Percentiles rank a stretch among this genome's conserved stretches.
These are phyloP conservation scores for Neopestalotiopsis clavispora DNA, from an alignment of 2,329 filamentous ascomycete species.

Conservation along the genomic window DNA sequence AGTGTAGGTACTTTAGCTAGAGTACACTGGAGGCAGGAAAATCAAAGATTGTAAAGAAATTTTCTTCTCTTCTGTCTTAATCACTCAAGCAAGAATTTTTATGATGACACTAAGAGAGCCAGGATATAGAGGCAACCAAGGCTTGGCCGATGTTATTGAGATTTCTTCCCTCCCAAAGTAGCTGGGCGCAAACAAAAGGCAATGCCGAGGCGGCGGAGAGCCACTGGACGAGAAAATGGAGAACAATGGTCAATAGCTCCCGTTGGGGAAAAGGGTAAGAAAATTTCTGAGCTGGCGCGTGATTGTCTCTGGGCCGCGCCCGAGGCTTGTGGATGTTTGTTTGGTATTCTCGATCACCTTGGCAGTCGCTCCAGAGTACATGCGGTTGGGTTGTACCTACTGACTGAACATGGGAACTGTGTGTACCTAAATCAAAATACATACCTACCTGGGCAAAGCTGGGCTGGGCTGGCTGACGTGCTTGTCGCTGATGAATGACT, in stretches of 20 bases:
- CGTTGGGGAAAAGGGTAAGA: not conserved
- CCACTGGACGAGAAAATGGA: not conserved
- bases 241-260: not conserved
- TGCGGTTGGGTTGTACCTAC: not conserved
- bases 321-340: too few species aligned
- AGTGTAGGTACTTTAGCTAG: too few species aligned
- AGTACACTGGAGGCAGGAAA: too few species aligned
- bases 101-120: not conserved
- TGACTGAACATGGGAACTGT: not conserved
- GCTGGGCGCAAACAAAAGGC: not conserved
- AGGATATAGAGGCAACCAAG: not conserved
- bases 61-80: not conserved
- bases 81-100: not conserved
- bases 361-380: not conserved
- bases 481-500: not conserved
- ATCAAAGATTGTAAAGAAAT: not conserved
- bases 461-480: not conserved
- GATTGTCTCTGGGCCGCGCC: conserved; percentile 7
- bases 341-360: not conserved
- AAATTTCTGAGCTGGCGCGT: conserved; percentile 15
- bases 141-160: not conserved
- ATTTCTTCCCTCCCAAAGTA: not conserved
- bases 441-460: not conserved
- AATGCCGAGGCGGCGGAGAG: too few species aligned
- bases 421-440: not conserved